phyloP scores from a whole-genome alignment of 805 yeast species.

The Barnettozyma wickerhamii region DNA sequence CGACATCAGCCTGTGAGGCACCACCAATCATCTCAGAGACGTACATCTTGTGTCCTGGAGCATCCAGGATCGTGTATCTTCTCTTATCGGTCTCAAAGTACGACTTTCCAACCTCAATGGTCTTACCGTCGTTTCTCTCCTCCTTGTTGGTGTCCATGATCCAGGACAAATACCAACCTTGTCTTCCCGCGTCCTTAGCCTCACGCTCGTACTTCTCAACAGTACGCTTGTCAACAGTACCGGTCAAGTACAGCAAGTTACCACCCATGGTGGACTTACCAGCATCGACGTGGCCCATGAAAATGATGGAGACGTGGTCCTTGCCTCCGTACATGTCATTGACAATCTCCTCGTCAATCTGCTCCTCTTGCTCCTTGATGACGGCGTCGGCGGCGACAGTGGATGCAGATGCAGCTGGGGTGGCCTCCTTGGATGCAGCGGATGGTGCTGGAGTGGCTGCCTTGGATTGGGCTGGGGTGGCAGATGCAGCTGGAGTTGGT shows the following conservation, averaged over 20 bases:
- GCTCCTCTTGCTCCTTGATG: conserved; percentile 69
- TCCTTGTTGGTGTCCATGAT: conserved; percentile 99
- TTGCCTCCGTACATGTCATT: conserved; percentile 95
- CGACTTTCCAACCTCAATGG: conserved; percentile 98
- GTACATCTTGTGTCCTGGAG: conserved; percentile 99
- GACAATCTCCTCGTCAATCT: conserved; percentile 81
- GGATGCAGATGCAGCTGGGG: conserved; percentile 19
- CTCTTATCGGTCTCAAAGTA: conserved; percentile 97
- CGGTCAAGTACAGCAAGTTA: conserved; percentile 86
- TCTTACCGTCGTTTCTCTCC: conserved; percentile 98
- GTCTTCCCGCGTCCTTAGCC: conserved; percentile 99
- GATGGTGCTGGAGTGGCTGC: conserved; percentile 17
- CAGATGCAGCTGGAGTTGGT: conserved; percentile 17
- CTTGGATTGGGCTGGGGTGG: conserved; percentile 12
- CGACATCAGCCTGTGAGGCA: conserved; percentile 99
- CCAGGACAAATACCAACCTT: conserved; percentile 99
- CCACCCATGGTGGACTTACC: conserved; percentile 99
- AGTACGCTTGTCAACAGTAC: conserved; percentile 97
- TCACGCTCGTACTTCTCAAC: conserved; percentile 97
- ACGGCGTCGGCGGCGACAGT: conserved; percentile 39
- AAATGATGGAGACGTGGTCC: conserved; percentile 93
- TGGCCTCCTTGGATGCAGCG: conserved; percentile 17
- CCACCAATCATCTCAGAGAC: conserved; percentile 99
- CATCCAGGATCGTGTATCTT: conserved; percentile 96
- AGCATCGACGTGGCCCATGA: conserved; percentile 99